Evolutionary conservation across 2,329 filamentous ascomycete species (phyloP), one percentile per base, ranked within the genome.

Genomic region (Blastomyces parvus): DNA sequence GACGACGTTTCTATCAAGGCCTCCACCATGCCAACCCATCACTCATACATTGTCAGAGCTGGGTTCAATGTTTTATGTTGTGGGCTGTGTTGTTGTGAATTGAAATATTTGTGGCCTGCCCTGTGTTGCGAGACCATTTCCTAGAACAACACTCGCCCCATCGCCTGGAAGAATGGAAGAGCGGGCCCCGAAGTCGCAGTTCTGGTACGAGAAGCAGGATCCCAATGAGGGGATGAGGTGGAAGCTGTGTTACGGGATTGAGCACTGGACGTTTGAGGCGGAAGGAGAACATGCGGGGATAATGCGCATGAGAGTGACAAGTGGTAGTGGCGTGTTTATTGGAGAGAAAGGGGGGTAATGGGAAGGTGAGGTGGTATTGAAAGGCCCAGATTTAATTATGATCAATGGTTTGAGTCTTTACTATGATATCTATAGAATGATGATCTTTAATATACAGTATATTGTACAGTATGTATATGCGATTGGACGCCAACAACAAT

Each of bases 171-270:
- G n/a, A n/a, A n/a, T n/a, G n/a, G n/a, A n/a, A n/a, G n/a, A n/a
- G n/a, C n/a, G n/a, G n/a, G n/a, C n/a, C n/a, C n/a, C n/a, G n/a
- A n/a, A n/a, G n/a, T n/a, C n/a, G 27, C 90, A 96, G 72, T 95
- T 94, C 74, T 95, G 90, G 90, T 95, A 93, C 70, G 88, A 95
- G 74, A 92, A 86, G 76, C 83, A 86, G 66, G 89, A 93, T 70
- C 76, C 77, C 8, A 69, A 80, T 1, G 87, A 88, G 46, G 86
- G 70, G 13, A 73, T 78, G 76, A 74, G 90, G 73, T 96, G 90
- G 90, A 92, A 88, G 82, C 82, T 90, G n/a, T 91, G 88, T 55
- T 95, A 95, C 70, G 91, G 91, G 0, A 82, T 95, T 13, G 78
- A 80, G 67, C 76, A 80, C 64, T 80, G 79, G 79, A 80, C 78